Conservation (phyloP, 106 monocot genomes). For the Dactylorhiza incarnata region DNA sequence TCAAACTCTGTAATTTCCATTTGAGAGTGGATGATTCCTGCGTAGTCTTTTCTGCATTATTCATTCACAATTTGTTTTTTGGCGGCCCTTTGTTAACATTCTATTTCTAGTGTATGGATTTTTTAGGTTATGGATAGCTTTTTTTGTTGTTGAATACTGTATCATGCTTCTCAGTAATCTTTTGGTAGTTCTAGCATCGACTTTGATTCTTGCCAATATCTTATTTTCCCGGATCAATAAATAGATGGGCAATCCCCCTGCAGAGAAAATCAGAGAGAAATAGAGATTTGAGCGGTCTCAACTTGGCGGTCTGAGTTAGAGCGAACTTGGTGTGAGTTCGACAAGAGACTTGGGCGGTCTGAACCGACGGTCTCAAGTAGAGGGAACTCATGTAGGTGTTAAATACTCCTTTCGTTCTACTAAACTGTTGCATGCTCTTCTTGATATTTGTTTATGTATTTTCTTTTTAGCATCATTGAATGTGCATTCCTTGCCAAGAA, state of each 20-base stretch:
- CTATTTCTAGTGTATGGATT: neutral
- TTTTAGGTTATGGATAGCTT: neutral
- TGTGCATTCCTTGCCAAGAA: neutral
- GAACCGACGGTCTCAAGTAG: no score
- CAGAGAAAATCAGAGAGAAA: no score
- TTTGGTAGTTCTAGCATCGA: neutral
- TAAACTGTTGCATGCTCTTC: neutral
- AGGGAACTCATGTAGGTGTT: neutral
- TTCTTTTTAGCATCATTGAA: neutral
- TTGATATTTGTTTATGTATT: neutral
- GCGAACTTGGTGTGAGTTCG: no score
- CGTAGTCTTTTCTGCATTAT: no score
- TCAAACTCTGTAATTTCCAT: neutral
- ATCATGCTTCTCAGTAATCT: neutral
- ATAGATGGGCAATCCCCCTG: no score
- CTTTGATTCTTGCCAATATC: neutral
- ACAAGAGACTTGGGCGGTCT: no score
- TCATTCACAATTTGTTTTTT: neutral
- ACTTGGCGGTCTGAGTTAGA: no score
- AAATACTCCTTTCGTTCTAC: neutral
- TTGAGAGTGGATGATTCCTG: neutral
- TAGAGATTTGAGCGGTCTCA: no score
- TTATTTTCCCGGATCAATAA: no score
- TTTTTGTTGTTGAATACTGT: neutral
- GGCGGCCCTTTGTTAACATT: neutral